Conservation (phyloP, 2,329 filamentous ascomycete species). For the Beauveria sp. region DNA sequence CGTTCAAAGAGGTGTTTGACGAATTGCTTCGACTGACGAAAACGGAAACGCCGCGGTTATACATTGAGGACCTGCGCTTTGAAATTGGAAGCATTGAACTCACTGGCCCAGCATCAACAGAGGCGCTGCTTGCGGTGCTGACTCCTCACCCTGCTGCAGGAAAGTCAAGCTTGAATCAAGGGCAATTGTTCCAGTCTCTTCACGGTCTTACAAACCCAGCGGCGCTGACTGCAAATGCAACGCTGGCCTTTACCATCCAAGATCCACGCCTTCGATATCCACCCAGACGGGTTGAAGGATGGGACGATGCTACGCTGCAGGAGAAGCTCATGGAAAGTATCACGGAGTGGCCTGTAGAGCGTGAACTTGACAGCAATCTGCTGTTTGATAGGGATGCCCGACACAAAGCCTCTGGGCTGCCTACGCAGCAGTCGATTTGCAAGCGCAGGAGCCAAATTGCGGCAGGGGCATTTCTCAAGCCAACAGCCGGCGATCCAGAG, state of each 20-base stretch:
- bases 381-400: conserved; percentile 65
- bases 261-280: conserved; percentile 80
- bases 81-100: conserved; percentile 56
- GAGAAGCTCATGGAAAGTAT: conserved; percentile 50
- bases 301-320: conserved; percentile 29
- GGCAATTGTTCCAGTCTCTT: conserved; percentile 42
- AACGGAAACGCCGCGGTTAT: conserved; percentile 52
- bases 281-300: conserved; percentile 45
- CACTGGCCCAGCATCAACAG: conserved; percentile 64
- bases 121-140: conserved; percentile 65
- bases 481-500: conserved; percentile 55
- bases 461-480: conserved; percentile 55
- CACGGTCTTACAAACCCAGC: conserved; percentile 58
- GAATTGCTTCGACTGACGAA: conserved; percentile 51
- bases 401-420: conserved; percentile 54
- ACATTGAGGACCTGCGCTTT: conserved; percentile 61
- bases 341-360: conserved; percentile 60
- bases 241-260: conserved; percentile 64
- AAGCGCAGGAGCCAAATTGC: conserved; percentile 58
- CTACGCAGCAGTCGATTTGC: conserved; percentile 76
- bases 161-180: conserved; percentile 30
- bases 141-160: conserved; percentile 36
- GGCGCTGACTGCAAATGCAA: conserved; percentile 58
- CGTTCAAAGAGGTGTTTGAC: conserved; percentile 62
- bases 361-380: conserved; percentile 34